Conservation (phyloP, 108 stramenopile species). For the Mediolabrus comicus region DNA sequence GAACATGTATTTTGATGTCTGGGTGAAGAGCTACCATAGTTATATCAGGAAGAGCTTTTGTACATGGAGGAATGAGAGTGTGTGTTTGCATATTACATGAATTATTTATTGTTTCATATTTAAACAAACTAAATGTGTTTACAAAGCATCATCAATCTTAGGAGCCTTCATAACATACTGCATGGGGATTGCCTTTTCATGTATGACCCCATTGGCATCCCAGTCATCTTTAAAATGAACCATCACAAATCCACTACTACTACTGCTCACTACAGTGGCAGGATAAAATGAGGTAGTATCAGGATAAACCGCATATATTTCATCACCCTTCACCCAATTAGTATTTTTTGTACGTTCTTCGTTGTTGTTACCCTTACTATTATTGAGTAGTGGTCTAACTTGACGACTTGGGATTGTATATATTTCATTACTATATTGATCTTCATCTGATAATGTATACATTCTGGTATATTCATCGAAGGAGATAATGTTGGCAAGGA, state of each 20-base stretch:
- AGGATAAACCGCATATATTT: conserved; percentile 81
- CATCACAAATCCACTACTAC: conserved; percentile 59
- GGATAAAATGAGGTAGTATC: conserved; percentile 88
- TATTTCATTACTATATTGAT: conserved; percentile 74
- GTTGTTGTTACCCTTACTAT: conserved; percentile 27
- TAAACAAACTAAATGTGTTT: not conserved
- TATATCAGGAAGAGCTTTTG: no score
- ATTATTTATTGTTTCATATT: no score
- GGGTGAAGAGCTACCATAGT: no score
- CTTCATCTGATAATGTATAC: conserved; percentile 79
- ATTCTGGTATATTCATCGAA: conserved; percentile 65
- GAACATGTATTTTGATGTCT: no score
- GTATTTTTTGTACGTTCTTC: conserved; percentile 10
- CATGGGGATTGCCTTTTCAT: conserved; percentile 74
- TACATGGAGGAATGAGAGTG: no score
- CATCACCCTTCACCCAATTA: conserved; percentile 50
- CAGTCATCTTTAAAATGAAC: conserved; percentile 81
- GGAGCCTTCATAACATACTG: conserved; percentile 79
- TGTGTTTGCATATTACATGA: no score
- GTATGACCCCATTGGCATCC: conserved; percentile 77
- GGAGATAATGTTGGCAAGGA: conserved; percentile 79
- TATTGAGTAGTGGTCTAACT: conserved; percentile 49
- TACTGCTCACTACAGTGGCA: conserved; percentile 56
- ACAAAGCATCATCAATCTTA: not conserved
- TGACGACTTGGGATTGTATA: conserved; percentile 70